Conservation (phyloP, 148 eudicot genomes). For the Linanthus parryae region DNA sequence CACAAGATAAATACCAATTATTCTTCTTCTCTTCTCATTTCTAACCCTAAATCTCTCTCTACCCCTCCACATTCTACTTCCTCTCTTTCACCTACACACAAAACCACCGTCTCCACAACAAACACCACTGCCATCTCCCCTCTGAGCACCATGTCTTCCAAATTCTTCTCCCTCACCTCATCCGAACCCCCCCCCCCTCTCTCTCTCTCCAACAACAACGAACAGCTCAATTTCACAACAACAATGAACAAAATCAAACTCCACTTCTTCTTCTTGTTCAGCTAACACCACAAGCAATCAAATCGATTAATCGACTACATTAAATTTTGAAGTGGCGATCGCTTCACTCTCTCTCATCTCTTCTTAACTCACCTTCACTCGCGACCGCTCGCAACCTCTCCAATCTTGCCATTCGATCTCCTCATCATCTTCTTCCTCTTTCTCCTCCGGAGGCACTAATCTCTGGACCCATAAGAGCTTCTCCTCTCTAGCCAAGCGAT, state of each 20-base stretch:
- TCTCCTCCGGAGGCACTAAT: slow-evolving; percentile 20
- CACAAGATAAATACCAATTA: no score
- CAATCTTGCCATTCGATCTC: no score
- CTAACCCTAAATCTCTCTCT: no score
- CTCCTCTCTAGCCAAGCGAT: slow-evolving; percentile 28
- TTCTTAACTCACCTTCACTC: slow-evolving; percentile 11
- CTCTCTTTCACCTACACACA: no score
- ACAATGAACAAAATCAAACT: not conserved
- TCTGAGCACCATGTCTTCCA: no score
- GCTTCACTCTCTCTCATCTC: slow-evolving; percentile 27
- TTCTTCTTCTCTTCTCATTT: no score
- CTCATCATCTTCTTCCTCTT: not conserved
- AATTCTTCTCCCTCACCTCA: no score
- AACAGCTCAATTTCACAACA: not conserved
- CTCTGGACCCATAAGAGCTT: slow-evolving; percentile 17
- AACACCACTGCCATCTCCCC: no score
- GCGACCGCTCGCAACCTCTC: slow-evolving; percentile 16
- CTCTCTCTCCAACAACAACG: not conserved
- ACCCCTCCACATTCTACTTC: no score
- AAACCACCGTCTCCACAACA: no score
- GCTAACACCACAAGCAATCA: not conserved
- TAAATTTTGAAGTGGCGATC: no score
- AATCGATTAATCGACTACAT: slow-evolving; percentile 12
- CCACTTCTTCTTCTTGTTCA: not conserved
- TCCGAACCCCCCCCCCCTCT: no score